These are phyloP conservation scores for Clausena lansium DNA, from an alignment of 345 rosid species.

Conservation along the genomic window DNA sequence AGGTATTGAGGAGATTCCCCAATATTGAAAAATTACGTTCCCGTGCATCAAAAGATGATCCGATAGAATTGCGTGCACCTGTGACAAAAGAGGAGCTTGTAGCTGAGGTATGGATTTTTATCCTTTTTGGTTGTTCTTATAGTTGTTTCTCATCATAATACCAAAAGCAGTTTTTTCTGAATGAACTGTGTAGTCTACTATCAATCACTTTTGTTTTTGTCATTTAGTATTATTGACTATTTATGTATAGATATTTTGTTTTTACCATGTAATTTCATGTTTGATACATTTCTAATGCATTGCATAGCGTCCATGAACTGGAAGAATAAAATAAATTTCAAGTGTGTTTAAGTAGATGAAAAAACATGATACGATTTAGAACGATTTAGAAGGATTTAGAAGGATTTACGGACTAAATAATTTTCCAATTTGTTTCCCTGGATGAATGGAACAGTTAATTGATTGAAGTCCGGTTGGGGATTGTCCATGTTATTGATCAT, in stretches of 20 bases:
- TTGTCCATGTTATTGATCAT: not conserved
- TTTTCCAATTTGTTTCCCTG: not conserved
- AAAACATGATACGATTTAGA: not conserved
- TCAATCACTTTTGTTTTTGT: not conserved
- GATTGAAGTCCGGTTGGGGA: not conserved
- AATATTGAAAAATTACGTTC: slow-evolving; percentile 58
- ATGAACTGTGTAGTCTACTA: not conserved
- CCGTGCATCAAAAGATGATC: slow-evolving; percentile 72
- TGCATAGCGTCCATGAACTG: not conserved
- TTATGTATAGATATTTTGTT: not conserved
- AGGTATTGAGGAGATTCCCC: slow-evolving; percentile 63
- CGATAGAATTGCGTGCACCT: slow-evolving; percentile 61
- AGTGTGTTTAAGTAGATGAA: not conserved
- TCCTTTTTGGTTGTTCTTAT: not conserved
- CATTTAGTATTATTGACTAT: not conserved
- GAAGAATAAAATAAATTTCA: not conserved
- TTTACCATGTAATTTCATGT: not conserved
- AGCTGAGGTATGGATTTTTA: slow-evolving; percentile 52
- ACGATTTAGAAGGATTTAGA: too few species aligned
- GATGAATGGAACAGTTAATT: not conserved
- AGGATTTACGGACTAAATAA: not conserved
- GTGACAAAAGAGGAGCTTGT: slow-evolving; percentile 73
- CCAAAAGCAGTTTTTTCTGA: not conserved
- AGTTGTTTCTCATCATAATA: not conserved
- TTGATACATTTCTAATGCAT: not conserved